Evolutionary conservation across 441 rosid genomes (phyloP).

Genomic region (Cnidoscolus chayamansa): DNA sequence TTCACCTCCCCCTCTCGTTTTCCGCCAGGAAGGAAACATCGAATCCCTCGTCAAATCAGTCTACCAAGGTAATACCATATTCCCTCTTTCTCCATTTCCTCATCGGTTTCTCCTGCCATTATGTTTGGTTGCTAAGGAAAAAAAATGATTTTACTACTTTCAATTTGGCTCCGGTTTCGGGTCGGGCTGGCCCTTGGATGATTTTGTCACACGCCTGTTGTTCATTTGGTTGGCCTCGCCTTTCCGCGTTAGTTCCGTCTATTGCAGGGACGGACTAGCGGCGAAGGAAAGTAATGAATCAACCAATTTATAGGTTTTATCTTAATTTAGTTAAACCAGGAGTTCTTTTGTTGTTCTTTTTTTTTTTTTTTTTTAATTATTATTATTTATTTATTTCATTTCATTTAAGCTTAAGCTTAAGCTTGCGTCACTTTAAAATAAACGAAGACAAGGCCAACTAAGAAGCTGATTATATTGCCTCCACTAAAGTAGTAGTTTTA

Average conservation of each 20-base stretch:
- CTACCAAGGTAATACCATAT: slow-evolving; percentile 50
- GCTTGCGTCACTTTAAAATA: neutral
- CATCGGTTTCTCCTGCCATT: neutral
- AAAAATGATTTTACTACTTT: neutral
- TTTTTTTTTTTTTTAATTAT: neutral
- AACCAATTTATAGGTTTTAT: neutral
- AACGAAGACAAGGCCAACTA: neutral
- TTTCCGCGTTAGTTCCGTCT: neutral
- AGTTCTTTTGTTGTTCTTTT: neutral
- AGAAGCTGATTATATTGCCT: neutral
- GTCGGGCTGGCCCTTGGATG: slow-evolving; percentile 4
- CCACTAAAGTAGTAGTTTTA: neutral
- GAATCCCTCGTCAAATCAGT: slow-evolving; percentile 95
- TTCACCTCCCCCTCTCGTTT: slow-evolving; percentile 53
- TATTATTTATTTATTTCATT: neutral
- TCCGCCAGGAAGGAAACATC: slow-evolving; percentile 89
- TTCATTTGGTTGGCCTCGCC: neutral
- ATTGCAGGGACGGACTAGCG: neutral
- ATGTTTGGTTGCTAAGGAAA: neutral
- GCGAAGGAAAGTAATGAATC: neutral
- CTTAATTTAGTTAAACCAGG: neutral
- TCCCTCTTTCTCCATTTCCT: neutral
- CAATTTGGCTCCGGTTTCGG: neutral
- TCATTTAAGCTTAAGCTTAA: neutral
- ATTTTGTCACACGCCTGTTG: too few relatives aligned